phyloP scores from a whole-genome alignment of 208 protist species.

The Acanthamoeba royreba region DNA sequence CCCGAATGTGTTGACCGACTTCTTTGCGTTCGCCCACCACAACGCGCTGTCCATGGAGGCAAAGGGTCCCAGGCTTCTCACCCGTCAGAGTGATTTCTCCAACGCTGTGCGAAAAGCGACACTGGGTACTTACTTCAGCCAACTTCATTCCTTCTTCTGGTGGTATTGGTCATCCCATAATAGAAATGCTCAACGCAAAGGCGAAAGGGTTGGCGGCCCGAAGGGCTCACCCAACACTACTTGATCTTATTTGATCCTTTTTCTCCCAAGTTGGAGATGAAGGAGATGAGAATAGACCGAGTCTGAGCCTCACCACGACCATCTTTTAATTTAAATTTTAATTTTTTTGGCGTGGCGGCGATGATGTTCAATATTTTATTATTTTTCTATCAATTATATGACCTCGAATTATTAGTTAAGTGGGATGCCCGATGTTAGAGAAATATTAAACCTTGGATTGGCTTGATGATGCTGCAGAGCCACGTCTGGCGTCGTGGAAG shows the following conservation, averaged over 20 bases:
- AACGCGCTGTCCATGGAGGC: neutral
- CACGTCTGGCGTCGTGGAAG: neutral
- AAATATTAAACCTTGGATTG: too few relatives aligned
- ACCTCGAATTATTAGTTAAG: too few relatives aligned
- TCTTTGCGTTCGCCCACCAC: constrained; percentile 25
- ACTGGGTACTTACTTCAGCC: too few relatives aligned
- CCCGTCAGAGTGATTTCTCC: neutral
- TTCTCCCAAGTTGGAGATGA: neutral
- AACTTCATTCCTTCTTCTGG: too few relatives aligned
- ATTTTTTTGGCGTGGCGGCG: neutral
- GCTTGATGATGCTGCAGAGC: neutral
- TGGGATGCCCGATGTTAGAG: too few relatives aligned
- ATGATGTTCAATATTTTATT: neutral
- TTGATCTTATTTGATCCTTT: constrained; percentile 38
- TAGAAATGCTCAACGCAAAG: too few relatives aligned
- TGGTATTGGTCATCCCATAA: too few relatives aligned
- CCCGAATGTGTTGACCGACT: neutral
- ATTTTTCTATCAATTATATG: too few relatives aligned
- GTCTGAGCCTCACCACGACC: neutral
- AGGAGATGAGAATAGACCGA: neutral
- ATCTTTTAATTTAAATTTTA: neutral
- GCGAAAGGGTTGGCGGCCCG: too few relatives aligned
- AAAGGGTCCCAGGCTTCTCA: neutral
- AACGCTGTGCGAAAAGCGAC: constrained; percentile 4
- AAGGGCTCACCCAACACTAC: neutral